These are phyloP conservation scores for Kluyveromyces starmeri DNA, from an alignment of 805 yeast genomes.

Conservation along the genomic window DNA sequence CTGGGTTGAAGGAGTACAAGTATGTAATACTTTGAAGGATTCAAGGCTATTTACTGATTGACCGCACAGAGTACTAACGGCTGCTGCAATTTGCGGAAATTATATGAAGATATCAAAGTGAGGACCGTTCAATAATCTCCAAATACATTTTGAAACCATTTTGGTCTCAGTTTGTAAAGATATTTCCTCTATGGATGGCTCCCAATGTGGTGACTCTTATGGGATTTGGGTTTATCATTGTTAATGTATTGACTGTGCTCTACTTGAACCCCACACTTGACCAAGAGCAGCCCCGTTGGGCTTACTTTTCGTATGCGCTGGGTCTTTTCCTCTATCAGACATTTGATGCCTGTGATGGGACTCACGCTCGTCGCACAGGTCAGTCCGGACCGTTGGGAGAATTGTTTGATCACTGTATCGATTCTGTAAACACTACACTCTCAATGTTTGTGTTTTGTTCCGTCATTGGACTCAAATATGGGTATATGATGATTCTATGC, in stretches of 20 bases:
- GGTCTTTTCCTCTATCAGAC: slow-evolving; percentile 89
- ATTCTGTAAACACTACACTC: slow-evolving; percentile 68
- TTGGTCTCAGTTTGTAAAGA: slow-evolving; percentile 62
- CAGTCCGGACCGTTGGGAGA: slow-evolving; percentile 93
- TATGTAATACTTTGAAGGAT: slow-evolving; percentile 21
- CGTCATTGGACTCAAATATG: slow-evolving; percentile 67
- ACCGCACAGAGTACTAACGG: slow-evolving; percentile 13
- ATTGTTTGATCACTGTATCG: slow-evolving; percentile 82
- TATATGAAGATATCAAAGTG: slow-evolving; percentile 52
- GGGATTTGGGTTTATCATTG: slow-evolving; percentile 65
- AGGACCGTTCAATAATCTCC: slow-evolving; percentile 73
- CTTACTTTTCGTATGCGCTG: slow-evolving; percentile 65
- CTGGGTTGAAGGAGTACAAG: slow-evolving; percentile 46
- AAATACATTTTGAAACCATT: slow-evolving; percentile 71
- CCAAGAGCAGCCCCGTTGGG: slow-evolving; percentile 60
- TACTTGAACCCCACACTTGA: slow-evolving; percentile 64
- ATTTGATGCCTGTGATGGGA: slow-evolving; percentile 93
- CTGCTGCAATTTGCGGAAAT: slow-evolving; percentile 7
- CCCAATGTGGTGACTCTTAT: slow-evolving; percentile 83
- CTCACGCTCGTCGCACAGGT: slow-evolving; percentile 93
- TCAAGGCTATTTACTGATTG: too few relatives aligned
- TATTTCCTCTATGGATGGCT: slow-evolving; percentile 84
- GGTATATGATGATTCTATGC: slow-evolving; percentile 48
- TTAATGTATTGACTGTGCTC: slow-evolving; percentile 56
- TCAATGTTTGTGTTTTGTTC: slow-evolving; percentile 68